A percentile compares a stretch with the other conserved stretches of the same genome.
Conservation (phyloP, 2,329 filamentous ascomycete genomes). For the Trichoderma sp. region DNA sequence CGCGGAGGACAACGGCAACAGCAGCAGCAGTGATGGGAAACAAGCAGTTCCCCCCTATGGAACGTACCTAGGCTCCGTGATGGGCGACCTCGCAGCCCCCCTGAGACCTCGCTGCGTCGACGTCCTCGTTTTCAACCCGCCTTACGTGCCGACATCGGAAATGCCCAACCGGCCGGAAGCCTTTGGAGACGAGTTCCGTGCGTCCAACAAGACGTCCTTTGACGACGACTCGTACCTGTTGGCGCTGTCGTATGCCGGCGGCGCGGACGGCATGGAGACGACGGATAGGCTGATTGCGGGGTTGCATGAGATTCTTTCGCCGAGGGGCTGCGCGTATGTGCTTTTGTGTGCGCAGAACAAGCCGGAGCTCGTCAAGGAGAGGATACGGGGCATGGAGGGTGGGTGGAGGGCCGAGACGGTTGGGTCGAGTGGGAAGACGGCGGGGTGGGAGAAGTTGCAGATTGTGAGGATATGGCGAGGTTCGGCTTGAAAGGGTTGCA, state of each 20-base stretch:
- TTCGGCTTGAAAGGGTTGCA: conserved; percentile 16
- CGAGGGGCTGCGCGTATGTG: conserved; percentile 80
- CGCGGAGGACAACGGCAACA: background rate
- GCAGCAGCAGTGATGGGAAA: too few relatives aligned
- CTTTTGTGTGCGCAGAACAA: conserved; percentile 89
- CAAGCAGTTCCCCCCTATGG: conserved; percentile 42
- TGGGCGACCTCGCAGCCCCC: conserved; percentile 69
- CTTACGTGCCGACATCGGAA: conserved; percentile 86
- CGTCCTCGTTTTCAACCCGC: conserved; percentile 92
- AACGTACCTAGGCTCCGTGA: conserved; percentile 65
- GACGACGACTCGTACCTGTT: conserved; percentile 83
- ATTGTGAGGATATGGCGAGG: conserved; percentile 82
- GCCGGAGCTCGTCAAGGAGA: conserved; percentile 70
- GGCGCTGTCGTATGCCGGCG: conserved; percentile 85
- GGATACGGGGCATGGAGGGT: conserved; percentile 55
- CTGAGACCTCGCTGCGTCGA: conserved; percentile 66
- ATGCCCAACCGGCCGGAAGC: conserved; percentile 59
- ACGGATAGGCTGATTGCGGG: conserved; percentile 76
- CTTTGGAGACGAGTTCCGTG: conserved; percentile 31
- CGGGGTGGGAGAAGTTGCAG: conserved; percentile 92
- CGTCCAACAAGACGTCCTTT: conserved; percentile 52
- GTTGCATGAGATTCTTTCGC: conserved; percentile 65
- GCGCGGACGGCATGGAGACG: conserved; percentile 88
- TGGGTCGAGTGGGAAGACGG: conserved; percentile 79
- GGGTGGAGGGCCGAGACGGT: conserved; percentile 77